Conservation (phyloP, 2,329 filamentous ascomycete species). For the Graphiopsis chlorocephala region DNA sequence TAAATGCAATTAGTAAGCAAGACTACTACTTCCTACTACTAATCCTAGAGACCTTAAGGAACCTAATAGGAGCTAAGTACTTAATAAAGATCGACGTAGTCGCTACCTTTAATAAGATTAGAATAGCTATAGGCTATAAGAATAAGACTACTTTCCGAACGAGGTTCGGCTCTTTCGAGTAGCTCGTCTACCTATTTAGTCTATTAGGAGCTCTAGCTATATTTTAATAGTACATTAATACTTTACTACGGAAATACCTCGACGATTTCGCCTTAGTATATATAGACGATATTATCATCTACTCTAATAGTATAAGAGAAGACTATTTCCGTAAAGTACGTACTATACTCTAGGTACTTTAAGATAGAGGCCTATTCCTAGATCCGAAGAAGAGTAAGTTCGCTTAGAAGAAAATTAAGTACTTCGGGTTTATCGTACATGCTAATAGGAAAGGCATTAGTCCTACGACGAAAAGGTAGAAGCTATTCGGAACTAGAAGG, state of each 20-base stretch:
- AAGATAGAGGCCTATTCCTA: slow-evolving; percentile 8
- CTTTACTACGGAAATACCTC: slow-evolving; percentile 21
- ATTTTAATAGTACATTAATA: slow-evolving; percentile 25
- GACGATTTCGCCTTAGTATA: slow-evolving; percentile 27
- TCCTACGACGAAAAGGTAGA: slow-evolving; percentile 11
- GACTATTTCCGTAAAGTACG: slow-evolving; percentile 5
- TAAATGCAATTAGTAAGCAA: slow-evolving; percentile 39
- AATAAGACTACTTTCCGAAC: slow-evolving; percentile 37
- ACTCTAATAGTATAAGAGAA: not conserved
- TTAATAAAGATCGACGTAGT: slow-evolving; percentile 37
- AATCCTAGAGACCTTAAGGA: slow-evolving; percentile 33
- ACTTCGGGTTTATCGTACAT: not conserved
- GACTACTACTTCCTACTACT: slow-evolving; percentile 34
- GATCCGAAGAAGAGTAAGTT: slow-evolving; percentile 25
- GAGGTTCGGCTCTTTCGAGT: slow-evolving; percentile 36
- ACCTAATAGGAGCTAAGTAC: slow-evolving; percentile 24
- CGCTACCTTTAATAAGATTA: slow-evolving; percentile 34
- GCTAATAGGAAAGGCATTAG: slow-evolving; percentile 3
- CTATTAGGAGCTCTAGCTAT: slow-evolving; percentile 12
- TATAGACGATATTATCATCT: slow-evolving; percentile 29
- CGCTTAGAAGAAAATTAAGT: not conserved
- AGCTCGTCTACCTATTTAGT: slow-evolving; percentile 32
- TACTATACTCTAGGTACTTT: not conserved
- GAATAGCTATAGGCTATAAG: slow-evolving; percentile 34
- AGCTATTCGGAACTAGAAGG: not conserved